Evolutionary conservation across 495 filamentous ascomycete genomes (phyloP), one percentile per base, ranked within the genome.

Genomic region (Neurospora sp.): DNA sequence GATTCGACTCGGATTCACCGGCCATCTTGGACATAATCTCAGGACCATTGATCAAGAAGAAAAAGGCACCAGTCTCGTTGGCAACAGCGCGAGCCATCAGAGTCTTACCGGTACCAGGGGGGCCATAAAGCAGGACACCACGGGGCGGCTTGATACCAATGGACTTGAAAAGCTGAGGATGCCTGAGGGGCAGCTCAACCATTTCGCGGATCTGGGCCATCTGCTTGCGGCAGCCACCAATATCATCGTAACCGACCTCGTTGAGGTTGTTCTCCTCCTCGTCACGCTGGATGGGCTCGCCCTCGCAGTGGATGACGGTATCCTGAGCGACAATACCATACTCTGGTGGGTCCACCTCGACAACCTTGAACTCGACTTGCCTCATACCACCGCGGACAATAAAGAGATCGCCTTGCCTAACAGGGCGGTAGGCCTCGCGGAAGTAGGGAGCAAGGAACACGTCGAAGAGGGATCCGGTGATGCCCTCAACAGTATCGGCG

Each of bases 1-100:
- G 84, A 83, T 99, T 99, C 59, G 94, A 97, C 82, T 98, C 95
- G 70, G 95, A 98, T 82, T 98, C 95, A 88, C 95, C 95, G 40
- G 95, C 95, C 95, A 98, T 98, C 89, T 98, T 98, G 66, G 94
- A 97, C 95, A 98, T 98, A 85, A 98, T 97, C 83, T 98, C 95
- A 39, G 95, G 95, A 74, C 93, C 95, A 85, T 98, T 98, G 89
- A 98, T 98, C 39, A 99, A 85, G 90, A 99, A 99, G 88, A 99
- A 99, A 86, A 99, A 99, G 24, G 94, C 94, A 77, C 95, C 95
- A 39, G 95, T 99, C 87, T 99, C 95, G 84, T 99, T 99, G 82
- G 95, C 95, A 71, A 99, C 95, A 74, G 95, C 95, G 83, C 95
- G 94, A 82, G 95, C 95, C 95, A 99, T 99, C 75, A 99, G 85